Percentiles rank a stretch among this genome's conserved stretches.
Conservation (phyloP, 768 basidiomycete genomes). For the Candolleomyces efflorescens region DNA sequence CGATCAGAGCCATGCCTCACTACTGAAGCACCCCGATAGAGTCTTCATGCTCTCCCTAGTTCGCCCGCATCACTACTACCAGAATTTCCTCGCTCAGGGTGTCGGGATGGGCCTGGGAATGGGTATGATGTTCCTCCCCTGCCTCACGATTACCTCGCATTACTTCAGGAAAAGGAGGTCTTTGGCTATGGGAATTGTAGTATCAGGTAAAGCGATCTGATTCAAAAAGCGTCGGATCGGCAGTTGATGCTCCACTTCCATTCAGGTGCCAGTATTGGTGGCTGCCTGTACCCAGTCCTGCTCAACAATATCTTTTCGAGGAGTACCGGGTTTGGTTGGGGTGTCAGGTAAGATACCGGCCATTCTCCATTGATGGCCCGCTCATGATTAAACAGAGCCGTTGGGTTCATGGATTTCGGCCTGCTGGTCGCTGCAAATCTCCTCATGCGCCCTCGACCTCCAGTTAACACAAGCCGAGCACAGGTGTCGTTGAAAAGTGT, state of each 20-base stretch:
- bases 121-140: constrained; percentile 52
- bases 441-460: constrained; percentile 39
- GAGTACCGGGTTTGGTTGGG: constrained; percentile 35
- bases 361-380: background rate
- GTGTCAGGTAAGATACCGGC: constrained; percentile 31
- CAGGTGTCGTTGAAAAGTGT: constrained; percentile 28
- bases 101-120: constrained; percentile 53
- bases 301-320: constrained; percentile 42
- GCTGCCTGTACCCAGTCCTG: constrained; percentile 48
- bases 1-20: background rate
- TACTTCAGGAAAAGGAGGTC: constrained; percentile 46
- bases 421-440: constrained; percentile 40
- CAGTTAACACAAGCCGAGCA: constrained; percentile 21
- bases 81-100: constrained; percentile 52
- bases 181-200: constrained; percentile 52
- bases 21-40: constrained; percentile 17
- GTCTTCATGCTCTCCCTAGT: constrained; percentile 49
- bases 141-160: constrained; percentile 48
- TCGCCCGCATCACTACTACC: constrained; percentile 45
- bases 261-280: constrained; percentile 43
- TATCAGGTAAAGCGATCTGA: constrained; percentile 32
- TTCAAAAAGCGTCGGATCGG: background rate
- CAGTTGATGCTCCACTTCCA: background rate
- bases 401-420: constrained; percentile 41
- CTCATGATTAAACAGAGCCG: constrained; percentile 22